phyloP scores from a whole-genome alignment of 2,329 filamentous ascomycete species.

The Curvularia sp. region DNA sequence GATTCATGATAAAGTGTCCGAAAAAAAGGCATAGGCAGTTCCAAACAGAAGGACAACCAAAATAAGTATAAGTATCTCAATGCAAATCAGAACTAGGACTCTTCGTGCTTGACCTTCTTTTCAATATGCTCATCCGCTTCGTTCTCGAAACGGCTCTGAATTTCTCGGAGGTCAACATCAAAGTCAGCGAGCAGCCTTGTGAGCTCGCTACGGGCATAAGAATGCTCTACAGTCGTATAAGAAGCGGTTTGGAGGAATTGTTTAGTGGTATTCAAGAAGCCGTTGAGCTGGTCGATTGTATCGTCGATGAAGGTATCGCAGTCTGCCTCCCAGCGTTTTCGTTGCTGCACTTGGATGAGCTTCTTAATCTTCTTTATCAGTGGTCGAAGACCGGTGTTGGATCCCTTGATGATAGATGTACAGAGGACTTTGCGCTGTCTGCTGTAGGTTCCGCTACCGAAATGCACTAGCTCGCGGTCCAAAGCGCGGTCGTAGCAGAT shows the following conservation, averaged over 20 bases:
- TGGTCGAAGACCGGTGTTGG: no score
- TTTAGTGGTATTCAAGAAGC: slow-evolving; percentile 5
- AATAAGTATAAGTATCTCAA: not conserved
- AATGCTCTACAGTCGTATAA: slow-evolving; percentile 10
- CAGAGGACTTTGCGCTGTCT: no score
- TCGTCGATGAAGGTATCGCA: slow-evolving; percentile 10
- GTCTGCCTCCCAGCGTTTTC: not conserved
- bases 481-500: no score
- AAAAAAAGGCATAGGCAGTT: not conserved
- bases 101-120: not conserved
- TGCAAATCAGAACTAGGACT: not conserved
- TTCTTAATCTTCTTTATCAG: no score
- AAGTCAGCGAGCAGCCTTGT: slow-evolving; percentile 7
- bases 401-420: no score
- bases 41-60: not conserved
- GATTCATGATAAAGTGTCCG: not conserved
- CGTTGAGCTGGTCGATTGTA: not conserved
- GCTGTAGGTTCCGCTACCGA: no score
- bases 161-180: not conserved
- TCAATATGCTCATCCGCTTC: not conserved
- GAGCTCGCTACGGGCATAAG: slow-evolving; percentile 6
- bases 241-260: slow-evolving; percentile 9
- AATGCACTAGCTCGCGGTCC: no score
- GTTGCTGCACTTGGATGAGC: no score
- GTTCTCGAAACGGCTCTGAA: slow-evolving; percentile 2